A percentile compares a stretch with the other conserved stretches of the same genome.
These are phyloP conservation scores for Chytriomyces confervae DNA, from an alignment of 192 early-diverging fungal species.

Conservation along the genomic window DNA sequence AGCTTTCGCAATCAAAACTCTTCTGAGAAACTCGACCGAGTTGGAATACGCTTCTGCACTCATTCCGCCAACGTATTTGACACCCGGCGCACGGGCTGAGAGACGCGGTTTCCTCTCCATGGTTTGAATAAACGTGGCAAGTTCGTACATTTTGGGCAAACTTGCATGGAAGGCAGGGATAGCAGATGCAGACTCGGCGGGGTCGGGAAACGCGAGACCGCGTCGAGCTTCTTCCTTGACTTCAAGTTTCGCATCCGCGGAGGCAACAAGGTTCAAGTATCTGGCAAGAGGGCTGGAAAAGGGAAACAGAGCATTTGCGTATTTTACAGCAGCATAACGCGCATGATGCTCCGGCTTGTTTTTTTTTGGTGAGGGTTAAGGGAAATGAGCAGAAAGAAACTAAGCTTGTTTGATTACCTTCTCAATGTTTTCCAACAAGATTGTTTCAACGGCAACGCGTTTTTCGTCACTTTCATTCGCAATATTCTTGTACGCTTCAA, in stretches of 20 bases:
- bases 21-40: conserved; percentile 66
- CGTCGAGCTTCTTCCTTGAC: conserved; percentile 52
- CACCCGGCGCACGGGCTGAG: conserved; percentile 19
- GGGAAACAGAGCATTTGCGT: conserved; percentile 55
- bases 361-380: conserved; percentile 8
- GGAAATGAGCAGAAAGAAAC: background rate
- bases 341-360: conserved; percentile 50
- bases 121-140: conserved; percentile 5
- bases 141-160: conserved; percentile 38
- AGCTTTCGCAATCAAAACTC: conserved; percentile 61
- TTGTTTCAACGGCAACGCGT: conserved; percentile 34
- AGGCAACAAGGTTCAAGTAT: conserved; percentile 49
- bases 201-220: conserved; percentile 55
- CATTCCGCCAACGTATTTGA: conserved; percentile 57
- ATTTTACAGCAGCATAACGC: conserved; percentile 51
- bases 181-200: background rate
- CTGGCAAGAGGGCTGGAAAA: conserved; percentile 48
- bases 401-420: conserved; percentile 33
- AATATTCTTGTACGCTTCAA: conserved; percentile 58
- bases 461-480: conserved; percentile 8
- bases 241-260: conserved; percentile 54
- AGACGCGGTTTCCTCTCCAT: conserved; percentile 18
- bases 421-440: conserved; percentile 51
- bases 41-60: conserved; percentile 69
- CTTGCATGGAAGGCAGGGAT: conserved; percentile 11